Evolutionary conservation across 345 rosid species (phyloP), one percentile per base, ranked within the genome.

Genomic region (Anastatica hierochuntica): DNA sequence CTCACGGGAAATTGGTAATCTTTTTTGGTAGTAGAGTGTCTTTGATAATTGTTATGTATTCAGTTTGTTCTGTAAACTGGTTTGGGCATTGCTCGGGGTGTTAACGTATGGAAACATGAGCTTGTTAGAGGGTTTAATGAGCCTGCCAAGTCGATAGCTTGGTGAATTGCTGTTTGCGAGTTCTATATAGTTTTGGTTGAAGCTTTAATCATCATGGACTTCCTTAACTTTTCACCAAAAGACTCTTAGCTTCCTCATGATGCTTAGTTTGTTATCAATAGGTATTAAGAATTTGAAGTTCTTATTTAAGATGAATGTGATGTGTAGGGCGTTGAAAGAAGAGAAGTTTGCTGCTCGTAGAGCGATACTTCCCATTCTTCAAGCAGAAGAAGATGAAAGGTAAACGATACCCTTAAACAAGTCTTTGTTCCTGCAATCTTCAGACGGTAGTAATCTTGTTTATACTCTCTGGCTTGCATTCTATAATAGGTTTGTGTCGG

Each of bases 341-440:
- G 98, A 92, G 74, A 92, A 92, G 65, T 88, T 77, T 60, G 82
- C 95, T 56, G 83, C 97, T 16, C 94, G 98, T 10, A 76, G 85
- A 60, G 79, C 97, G 13, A 78, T 92, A 60, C 58, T 92, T 53
- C 98, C 98, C 6, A 13, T 85, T 48, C 97, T 92, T 58, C 98
- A 92, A 77, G 98, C 95, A 29, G 98, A 92, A 77, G 98, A 92
- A 78, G 98, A 92, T 61, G 97, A 92, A 77, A 79, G 98, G 98
- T 92, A 63, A 43, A 23, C 3, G 1, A 10, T 19, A 13, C 17
- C 15, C 26, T 43, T 4, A 19, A 26, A 10, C 0, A 27, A 16
- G 10, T 23, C 13, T 6, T n/a, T 49, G 18, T 33, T 53, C 14
- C 13, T 48, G 46, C 10, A 43, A 56, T 21, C 14, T 62, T 9